Conservation (phyloP, 1,284 basidiomycete genomes). For the Malassezia equina region DNA sequence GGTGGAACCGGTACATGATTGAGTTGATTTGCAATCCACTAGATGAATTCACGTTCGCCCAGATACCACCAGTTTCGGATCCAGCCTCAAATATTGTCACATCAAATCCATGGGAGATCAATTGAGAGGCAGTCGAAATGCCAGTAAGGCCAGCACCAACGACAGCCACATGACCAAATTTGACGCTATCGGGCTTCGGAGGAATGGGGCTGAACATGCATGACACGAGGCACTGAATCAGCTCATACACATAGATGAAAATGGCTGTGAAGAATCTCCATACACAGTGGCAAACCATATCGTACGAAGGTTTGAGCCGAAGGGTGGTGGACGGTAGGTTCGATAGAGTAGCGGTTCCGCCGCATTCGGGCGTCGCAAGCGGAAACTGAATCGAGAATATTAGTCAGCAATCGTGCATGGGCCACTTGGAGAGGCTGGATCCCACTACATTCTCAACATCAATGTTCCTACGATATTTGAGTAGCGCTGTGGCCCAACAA, state of each 20-base stretch:
- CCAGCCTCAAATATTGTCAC: conserved; percentile 48
- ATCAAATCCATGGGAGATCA: conserved; percentile 44
- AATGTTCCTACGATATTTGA: conserved; percentile 33
- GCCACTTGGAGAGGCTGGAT: neutral
- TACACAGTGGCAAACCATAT: neutral
- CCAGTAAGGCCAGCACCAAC: conserved; percentile 49
- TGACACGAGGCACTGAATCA: conserved; percentile 34
- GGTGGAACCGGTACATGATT: conserved; percentile 49
- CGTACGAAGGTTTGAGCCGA: neutral
- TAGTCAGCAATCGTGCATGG: neutral
- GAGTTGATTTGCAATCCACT: conserved; percentile 59
- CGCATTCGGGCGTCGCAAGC: neutral
- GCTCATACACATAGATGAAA: conserved; percentile 25
- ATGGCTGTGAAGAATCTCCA: neutral
- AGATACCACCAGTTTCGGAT: conserved; percentile 53
- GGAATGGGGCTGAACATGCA: conserved; percentile 33
- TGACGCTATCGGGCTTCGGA: conserved; percentile 25
- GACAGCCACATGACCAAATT: conserved; percentile 43
- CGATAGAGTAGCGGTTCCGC: neutral
- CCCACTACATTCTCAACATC: neutral
- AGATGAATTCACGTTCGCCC: conserved; percentile 58
- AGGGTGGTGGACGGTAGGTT: neutral
- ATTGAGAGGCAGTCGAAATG: conserved; percentile 45
- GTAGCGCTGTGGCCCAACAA: conserved; percentile 25
- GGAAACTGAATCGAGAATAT: neutral